Evolutionary conservation across 345 rosid species (phyloP).

Genomic region (Streptanthus diversifolius): DNA sequence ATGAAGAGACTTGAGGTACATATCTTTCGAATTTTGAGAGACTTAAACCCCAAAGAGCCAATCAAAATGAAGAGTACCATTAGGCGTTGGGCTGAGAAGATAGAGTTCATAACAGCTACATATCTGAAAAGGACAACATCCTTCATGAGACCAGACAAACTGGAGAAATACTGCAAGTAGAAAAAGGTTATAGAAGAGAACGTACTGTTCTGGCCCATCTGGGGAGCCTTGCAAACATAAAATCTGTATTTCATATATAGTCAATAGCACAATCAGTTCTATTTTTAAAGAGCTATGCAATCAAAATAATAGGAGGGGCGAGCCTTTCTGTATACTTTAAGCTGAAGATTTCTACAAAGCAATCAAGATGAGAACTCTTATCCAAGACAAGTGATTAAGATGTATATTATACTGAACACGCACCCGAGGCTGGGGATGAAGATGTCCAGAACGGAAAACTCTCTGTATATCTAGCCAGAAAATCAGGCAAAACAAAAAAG

Average conservation of each 20-base stretch:
- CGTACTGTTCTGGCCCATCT: slow-evolving; percentile 98
- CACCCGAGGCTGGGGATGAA: slow-evolving; percentile 90
- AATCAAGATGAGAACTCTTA: not conserved
- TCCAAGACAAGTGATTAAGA: not conserved
- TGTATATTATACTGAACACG: slow-evolving; percentile 29
- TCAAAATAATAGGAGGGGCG: not conserved
- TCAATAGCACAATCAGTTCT: slow-evolving; percentile 19
- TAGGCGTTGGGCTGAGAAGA: slow-evolving; percentile 89
- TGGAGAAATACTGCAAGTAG: slow-evolving; percentile 1
- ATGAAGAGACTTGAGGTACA: slow-evolving; percentile 18
- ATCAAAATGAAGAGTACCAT: slow-evolving; percentile 47
- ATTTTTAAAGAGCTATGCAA: not conserved
- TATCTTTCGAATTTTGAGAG: not conserved
- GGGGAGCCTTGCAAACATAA: slow-evolving; percentile 96
- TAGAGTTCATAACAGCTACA: slow-evolving; percentile 94
- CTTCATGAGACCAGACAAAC: slow-evolving; percentile 12
- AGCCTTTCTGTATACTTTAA: not conserved
- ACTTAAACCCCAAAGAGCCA: not conserved
- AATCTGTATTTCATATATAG: slow-evolving; percentile 48
- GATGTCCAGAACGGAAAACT: slow-evolving; percentile 73
- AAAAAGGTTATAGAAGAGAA: slow-evolving; percentile 21
- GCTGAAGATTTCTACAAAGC: not conserved
- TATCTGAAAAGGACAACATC: slow-evolving; percentile 52
- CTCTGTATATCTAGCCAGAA: slow-evolving; percentile 63
- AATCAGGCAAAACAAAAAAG: slow-evolving; percentile 43